These are phyloP conservation scores for Fusarium continuum DNA, from an alignment of 2,329 filamentous ascomycete genomes.

Conservation along the genomic window DNA sequence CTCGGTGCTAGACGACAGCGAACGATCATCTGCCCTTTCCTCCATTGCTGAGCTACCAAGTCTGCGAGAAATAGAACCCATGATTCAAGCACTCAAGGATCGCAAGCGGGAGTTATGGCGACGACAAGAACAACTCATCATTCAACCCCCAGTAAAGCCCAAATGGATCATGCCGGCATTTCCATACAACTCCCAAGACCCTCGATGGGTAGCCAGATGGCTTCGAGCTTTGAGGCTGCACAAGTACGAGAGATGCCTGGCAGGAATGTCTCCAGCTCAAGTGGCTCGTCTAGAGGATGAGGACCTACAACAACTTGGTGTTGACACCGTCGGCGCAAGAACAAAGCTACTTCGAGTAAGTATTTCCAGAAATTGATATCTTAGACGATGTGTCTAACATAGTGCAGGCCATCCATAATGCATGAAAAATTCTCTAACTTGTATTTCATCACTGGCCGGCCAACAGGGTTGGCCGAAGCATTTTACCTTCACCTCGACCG, in stretches of 20 bases:
- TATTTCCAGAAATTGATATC: background rate
- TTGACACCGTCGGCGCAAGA: slow-evolving; percentile 41
- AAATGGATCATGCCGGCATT: slow-evolving; percentile 42
- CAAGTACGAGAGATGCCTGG: slow-evolving; percentile 39
- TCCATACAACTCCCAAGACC: slow-evolving; percentile 36
- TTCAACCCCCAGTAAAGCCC: slow-evolving; percentile 35
- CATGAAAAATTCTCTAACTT: slow-evolving; percentile 2
- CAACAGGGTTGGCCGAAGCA: slow-evolving; percentile 20
- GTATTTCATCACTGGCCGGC: background rate
- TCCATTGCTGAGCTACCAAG: slow-evolving; percentile 40
- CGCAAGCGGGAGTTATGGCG: slow-evolving; percentile 40
- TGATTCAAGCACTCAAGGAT: slow-evolving; percentile 41
- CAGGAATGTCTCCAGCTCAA: slow-evolving; percentile 37
- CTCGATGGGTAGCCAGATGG: slow-evolving; percentile 41
- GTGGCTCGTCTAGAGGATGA: slow-evolving; percentile 29
- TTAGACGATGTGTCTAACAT: slow-evolving; percentile 9
- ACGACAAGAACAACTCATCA: slow-evolving; percentile 38
- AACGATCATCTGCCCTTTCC: slow-evolving; percentile 31
- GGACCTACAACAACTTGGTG: slow-evolving; percentile 37
- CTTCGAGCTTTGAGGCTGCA: slow-evolving; percentile 40
- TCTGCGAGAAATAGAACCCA: slow-evolving; percentile 40
- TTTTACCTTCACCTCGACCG: background rate
- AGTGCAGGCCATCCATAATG: slow-evolving; percentile 33
- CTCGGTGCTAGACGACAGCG: slow-evolving; percentile 36
- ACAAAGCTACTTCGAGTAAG: slow-evolving; percentile 41